phyloP scores from a whole-genome alignment of 2,329 filamentous ascomycete species.

The Aspergillus nomiae region DNA sequence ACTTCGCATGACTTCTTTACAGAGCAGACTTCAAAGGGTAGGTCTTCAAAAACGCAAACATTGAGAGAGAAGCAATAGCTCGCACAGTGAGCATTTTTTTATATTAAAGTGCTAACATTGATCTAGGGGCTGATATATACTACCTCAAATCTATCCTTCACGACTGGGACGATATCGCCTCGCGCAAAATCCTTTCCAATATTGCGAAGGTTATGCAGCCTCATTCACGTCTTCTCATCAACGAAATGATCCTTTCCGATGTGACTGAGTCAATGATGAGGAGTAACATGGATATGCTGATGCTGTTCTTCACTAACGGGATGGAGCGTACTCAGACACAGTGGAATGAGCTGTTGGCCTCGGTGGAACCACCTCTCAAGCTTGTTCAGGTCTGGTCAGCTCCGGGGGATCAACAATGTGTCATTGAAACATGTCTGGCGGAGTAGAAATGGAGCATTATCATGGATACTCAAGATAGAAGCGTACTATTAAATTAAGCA shows the following conservation, averaged over 20 bases:
- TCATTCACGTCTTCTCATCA: neutral
- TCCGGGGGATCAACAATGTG: neutral
- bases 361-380: neutral
- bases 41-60: too few relatives aligned
- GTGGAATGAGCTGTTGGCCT: conserved; percentile 4
- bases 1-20: too few relatives aligned
- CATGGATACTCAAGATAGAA: too few relatives aligned
- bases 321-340: conserved; percentile 5
- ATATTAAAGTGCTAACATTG: too few relatives aligned
- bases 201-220: too few relatives aligned
- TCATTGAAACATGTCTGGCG: neutral
- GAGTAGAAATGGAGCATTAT: neutral
- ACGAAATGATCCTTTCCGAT: conserved; percentile 4
- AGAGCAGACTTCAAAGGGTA: too few relatives aligned
- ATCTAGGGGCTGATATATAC: too few relatives aligned
- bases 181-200: too few relatives aligned
- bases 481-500: too few relatives aligned
- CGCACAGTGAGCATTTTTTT: fast-evolving
- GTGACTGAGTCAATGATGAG: neutral
- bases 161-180: too few relatives aligned
- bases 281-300: conserved; percentile 3
- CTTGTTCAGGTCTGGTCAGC: neutral
- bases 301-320: neutral
- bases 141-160: too few relatives aligned
- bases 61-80: too few relatives aligned